These are phyloP conservation scores for Saitozyma podzolica DNA, from an alignment of 768 basidiomycete genomes.

Conservation along the genomic window DNA sequence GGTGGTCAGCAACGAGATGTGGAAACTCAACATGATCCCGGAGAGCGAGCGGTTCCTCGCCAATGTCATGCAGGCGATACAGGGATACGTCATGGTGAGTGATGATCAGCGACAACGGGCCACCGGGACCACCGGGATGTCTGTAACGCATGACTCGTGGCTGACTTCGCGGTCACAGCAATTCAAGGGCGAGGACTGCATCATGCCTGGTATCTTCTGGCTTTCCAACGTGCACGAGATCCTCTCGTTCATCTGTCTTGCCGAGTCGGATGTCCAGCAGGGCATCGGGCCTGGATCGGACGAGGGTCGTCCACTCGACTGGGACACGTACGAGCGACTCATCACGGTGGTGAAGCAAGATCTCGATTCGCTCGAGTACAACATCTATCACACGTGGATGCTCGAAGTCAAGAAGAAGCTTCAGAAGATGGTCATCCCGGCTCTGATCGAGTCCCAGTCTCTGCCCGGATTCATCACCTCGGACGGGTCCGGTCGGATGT, in stretches of 20 bases:
- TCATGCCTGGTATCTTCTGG: constrained; percentile 97
- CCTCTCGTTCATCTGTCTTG: constrained; percentile 96
- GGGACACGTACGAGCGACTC: constrained; percentile 93
- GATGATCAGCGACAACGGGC: neutral
- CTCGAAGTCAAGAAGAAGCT: constrained; percentile 93
- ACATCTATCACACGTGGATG: constrained; percentile 99
- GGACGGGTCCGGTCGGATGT: constrained; percentile 87
- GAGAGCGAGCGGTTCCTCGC: constrained; percentile 98
- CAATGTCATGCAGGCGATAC: constrained; percentile 97
- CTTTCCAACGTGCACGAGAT: constrained; percentile 99
- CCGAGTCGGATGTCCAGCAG: constrained; percentile 97
- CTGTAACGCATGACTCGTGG: no score
- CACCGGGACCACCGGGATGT: neutral
- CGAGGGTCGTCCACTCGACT: constrained; percentile 82
- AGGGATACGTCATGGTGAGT: constrained; percentile 94
- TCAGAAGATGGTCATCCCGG: constrained; percentile 98
- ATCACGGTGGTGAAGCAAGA: constrained; percentile 99
- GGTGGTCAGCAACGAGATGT: constrained; percentile 99
- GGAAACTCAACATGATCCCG: constrained; percentile 95
- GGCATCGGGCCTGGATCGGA: constrained; percentile 97
- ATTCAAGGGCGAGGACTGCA: constrained; percentile 89
- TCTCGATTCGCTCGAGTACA: constrained; percentile 96
- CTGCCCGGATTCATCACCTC: constrained; percentile 95
- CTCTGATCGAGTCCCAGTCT: constrained; percentile 94
- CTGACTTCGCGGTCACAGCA: constrained; percentile 34